phyloP scores from a whole-genome alignment of 1,284 basidiomycete species.

The Exsudoporus floridanus region DNA sequence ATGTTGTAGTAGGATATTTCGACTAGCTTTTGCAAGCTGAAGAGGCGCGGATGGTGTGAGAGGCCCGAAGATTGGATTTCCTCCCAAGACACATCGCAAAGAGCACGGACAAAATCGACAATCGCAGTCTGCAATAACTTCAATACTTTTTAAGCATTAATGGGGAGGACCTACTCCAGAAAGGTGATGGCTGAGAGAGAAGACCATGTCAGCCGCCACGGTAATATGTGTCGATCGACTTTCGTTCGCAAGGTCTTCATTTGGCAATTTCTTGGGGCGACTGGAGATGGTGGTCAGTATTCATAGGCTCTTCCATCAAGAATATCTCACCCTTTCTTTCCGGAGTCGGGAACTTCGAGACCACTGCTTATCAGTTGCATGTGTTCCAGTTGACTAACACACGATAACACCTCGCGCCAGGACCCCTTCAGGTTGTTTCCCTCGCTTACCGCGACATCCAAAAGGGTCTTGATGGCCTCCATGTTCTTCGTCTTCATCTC shows the following conservation, averaged over 20 bases:
- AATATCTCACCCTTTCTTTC: conserved; percentile 70
- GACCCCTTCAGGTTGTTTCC: conserved; percentile 92
- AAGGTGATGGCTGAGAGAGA: conserved; percentile 91
- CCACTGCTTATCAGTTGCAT: conserved; percentile 95
- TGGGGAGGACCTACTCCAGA: conserved; percentile 73
- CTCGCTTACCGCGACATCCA: conserved; percentile 91
- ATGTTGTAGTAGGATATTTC: conserved; percentile 99
- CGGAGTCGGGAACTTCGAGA: conserved; percentile 78
- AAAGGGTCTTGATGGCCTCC: conserved; percentile 92
- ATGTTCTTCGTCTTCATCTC: conserved; percentile 99
- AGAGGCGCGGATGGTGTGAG: conserved; percentile 90
- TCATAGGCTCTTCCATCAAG: neutral
- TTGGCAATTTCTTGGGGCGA: conserved; percentile 69
- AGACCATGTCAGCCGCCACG: conserved; percentile 98
- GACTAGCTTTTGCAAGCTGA: conserved; percentile 97
- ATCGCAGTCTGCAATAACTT: conserved; percentile 76
- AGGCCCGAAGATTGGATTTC: conserved; percentile 97
- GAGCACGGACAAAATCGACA: conserved; percentile 94
- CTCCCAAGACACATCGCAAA: conserved; percentile 98
- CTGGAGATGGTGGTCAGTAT: conserved; percentile 34
- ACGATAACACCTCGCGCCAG: conserved; percentile 95
- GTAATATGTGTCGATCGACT: conserved; percentile 98
- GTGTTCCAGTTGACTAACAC: conserved; percentile 94
- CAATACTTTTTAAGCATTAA: conserved; percentile 7
- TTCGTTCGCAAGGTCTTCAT: conserved; percentile 95